phyloP scores from a whole-genome alignment of 768 basidiomycete species.

The Chalciporus chontae region DNA sequence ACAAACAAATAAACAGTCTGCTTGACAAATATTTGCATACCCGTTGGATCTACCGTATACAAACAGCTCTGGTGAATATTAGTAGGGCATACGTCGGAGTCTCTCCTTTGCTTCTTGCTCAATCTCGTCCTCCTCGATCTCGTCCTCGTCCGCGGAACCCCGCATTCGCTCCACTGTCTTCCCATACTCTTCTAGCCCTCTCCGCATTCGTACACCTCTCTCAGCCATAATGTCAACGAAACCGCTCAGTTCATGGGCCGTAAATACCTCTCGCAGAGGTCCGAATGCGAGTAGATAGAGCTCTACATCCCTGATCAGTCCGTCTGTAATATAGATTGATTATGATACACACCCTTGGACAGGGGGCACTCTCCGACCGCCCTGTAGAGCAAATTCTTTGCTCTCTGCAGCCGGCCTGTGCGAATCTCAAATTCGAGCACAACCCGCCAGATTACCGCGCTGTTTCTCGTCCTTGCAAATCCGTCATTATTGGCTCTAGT shows the following conservation, averaged over 20 bases:
- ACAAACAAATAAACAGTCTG: conserved; percentile 15
- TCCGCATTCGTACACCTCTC: conserved; percentile 60
- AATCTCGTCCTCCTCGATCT: conserved; percentile 48
- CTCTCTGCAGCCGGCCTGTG: conserved; percentile 50
- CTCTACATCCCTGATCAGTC: conserved; percentile 39
- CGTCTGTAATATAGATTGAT: background rate
- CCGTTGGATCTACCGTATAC: no score
- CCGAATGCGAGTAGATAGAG: conserved; percentile 79
- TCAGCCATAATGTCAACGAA: conserved; percentile 77
- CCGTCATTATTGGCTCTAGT: conserved; percentile 4
- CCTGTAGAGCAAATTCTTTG: conserved; percentile 70
- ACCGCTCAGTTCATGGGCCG: conserved; percentile 50
- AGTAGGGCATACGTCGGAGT: conserved; percentile 64
- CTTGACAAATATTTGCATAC: conserved; percentile 6
- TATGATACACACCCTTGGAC: conserved; percentile 52
- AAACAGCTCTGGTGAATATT: background rate
- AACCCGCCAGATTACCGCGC: conserved; percentile 68
- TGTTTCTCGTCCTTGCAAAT: conserved; percentile 49
- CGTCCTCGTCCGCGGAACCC: conserved; percentile 23
- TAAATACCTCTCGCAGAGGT: conserved; percentile 62
- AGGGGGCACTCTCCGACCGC: conserved; percentile 75
- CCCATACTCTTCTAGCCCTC: conserved; percentile 50
- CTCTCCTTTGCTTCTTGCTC: conserved; percentile 57
- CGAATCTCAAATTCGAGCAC: conserved; percentile 76
- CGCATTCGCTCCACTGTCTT: conserved; percentile 14